Conservation (phyloP, 2,329 filamentous ascomycete genomes). For the Stachybotrys elegans region DNA sequence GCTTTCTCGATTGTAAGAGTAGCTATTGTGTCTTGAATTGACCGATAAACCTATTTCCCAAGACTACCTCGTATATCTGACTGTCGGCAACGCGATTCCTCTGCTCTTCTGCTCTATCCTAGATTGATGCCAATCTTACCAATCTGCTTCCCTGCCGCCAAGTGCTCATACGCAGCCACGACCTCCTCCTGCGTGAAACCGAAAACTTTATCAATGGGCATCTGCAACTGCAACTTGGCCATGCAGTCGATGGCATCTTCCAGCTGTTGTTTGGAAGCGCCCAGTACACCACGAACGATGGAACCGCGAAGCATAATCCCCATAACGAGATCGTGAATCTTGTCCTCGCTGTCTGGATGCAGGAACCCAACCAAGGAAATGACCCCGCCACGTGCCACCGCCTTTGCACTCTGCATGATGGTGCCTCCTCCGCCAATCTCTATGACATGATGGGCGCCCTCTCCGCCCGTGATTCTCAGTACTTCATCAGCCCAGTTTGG, state of each 20-base stretch:
- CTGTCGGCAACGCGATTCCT: no score
- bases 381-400: constrained; percentile 37
- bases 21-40: no score
- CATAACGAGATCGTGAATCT: constrained; percentile 7
- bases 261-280: constrained; percentile 6
- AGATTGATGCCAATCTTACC: constrained; percentile 8
- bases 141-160: constrained; percentile 7
- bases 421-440: constrained; percentile 35
- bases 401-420: constrained; percentile 37
- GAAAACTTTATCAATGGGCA: constrained; percentile 7
- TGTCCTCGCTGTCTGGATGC: constrained; percentile 2
- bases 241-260: constrained; percentile 4
- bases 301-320: constrained; percentile 6
- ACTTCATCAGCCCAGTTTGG: constrained; percentile 41
- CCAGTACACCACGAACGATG: constrained; percentile 8
- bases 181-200: constrained; percentile 6
- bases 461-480: constrained; percentile 33
- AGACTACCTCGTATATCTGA: no score
- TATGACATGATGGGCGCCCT: constrained; percentile 36
- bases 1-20: not conserved
- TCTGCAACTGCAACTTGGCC: not conserved
- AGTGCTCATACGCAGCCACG: constrained; percentile 4
- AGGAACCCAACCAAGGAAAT: constrained; percentile 39
- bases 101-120: no score
- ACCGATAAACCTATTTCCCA: no score